These are phyloP conservation scores for Blumeriella jaapii DNA, from an alignment of 2,329 filamentous ascomycete genomes.

Conservation along the genomic window DNA sequence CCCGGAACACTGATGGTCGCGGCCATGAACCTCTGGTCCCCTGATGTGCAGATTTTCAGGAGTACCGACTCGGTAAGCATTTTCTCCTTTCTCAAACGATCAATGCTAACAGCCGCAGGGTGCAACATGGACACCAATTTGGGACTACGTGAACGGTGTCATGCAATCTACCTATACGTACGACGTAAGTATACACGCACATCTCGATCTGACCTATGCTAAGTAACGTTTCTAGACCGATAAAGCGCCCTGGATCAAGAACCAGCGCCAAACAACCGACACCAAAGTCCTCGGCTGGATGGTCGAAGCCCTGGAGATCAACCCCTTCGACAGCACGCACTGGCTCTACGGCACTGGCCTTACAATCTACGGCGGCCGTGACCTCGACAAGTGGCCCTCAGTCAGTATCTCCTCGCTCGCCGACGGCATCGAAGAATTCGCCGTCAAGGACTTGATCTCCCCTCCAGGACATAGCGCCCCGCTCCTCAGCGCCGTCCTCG, in stretches of 20 bases:
- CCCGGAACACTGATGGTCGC: conserved; percentile 46
- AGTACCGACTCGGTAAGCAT: conserved; percentile 5
- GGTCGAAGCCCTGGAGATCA: conserved; percentile 46
- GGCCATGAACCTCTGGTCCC: conserved; percentile 46
- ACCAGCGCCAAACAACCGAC: conserved; percentile 7
- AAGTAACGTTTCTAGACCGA: conserved; percentile 7
- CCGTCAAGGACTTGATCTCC: conserved; percentile 14
- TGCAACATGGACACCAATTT: conserved; percentile 30
- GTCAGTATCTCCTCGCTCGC: conserved; percentile 14
- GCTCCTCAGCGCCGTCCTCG: conserved; percentile 19
- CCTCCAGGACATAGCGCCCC: conserved; percentile 14
- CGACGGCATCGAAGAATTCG: conserved; percentile 21
- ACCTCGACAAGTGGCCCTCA: conserved; percentile 11
- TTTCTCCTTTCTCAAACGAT: neutral
- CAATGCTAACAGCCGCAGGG: conserved; percentile 17
- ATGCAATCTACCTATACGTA: conserved; percentile 8
- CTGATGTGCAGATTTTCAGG: conserved; percentile 43
- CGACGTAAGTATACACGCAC: neutral
- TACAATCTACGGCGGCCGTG: conserved; percentile 38
- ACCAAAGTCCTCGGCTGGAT: conserved; percentile 39
- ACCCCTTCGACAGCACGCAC: conserved; percentile 46
- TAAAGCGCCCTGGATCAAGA: conserved; percentile 13
- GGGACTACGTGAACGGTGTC: conserved; percentile 11
- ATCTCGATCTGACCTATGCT: neutral
- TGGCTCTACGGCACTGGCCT: conserved; percentile 48